Base-by-base conservation (phyloP, 2,329 filamentous ascomycete species). In the Lecanoromycetidae sp. region DNA sequence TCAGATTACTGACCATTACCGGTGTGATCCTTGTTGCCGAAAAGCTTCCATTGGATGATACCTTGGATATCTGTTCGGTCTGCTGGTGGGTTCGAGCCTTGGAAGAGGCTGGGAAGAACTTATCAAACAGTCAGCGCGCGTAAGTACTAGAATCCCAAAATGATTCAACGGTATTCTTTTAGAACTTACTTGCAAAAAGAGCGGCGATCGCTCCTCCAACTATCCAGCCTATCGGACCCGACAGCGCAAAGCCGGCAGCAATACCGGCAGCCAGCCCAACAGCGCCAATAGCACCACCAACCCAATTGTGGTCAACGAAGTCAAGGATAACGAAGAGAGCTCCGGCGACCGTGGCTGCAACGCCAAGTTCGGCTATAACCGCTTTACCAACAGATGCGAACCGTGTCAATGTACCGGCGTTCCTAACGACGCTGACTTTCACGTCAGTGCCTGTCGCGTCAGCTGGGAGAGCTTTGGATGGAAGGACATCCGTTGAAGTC, bases 11-110 rank as follows among this genome's bases (percentile, higher is more conserved):
- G 2, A 46, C 27, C 37, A 30, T 49, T 49, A 15, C 32, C 40
- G 27, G 37, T 49, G 19, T 44, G 40, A 38, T 23, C 15, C 12
- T 19, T 20, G 9, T 44, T 33, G 19, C 37, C 39, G 30, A 49
- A 44, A 3, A 49, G 41, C 37, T 44, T 49, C 40, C 37, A 49
- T 38, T 49, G 27, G 34, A 49, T 49, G 27, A 49, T 49, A n/a
- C 27, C n/a, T 29, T 44, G 37, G 23, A 49, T 15, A 32, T 44
- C 19, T 12, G 32, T 49, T n/a, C 32, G 27, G 26, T 30, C 40
- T 7, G 29, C 40, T 25, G 37, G 29, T 3, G 22, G 17, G 6
- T 39, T 37, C 39, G 19, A 9, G n/a, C 33, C n/a, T 33, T 44
- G 7, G 40, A 49, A 49, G 5, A 41, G n/a, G 26, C 13, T 26